Percentiles rank a stretch among this genome's conserved stretches.
Conservation (phyloP, 73 alveolate genomes). For the Halteria grandinella region DNA sequence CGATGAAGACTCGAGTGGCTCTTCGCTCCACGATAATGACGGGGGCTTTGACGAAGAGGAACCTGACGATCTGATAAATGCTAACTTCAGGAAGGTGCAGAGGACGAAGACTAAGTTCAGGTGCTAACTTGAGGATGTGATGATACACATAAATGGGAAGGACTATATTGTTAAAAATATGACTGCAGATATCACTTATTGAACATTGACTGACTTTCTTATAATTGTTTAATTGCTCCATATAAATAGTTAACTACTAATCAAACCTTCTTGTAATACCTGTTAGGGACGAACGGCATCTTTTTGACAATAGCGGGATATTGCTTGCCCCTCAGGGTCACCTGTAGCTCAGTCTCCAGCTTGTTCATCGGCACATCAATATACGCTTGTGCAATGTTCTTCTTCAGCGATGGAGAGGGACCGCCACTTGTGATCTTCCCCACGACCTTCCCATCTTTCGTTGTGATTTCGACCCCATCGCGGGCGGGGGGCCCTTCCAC, state of each 20-base stretch:
- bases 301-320: conserved; percentile 48
- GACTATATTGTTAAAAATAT: conserved; percentile 76
- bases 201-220: not conserved
- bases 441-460: conserved; percentile 63
- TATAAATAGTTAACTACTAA: no score
- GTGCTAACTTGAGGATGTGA: conserved; percentile 73
- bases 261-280: conserved; percentile 67
- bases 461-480: conserved; percentile 70
- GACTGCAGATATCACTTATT: conserved; percentile 69
- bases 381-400: conserved; percentile 72
- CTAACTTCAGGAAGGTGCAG: conserved; percentile 82
- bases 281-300: conserved; percentile 84
- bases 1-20: conserved; percentile 48
- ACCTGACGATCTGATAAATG: conserved; percentile 68
- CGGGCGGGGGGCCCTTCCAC: conserved; percentile 82
- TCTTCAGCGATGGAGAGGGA: conserved; percentile 70
- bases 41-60: no score
- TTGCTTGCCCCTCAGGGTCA: conserved; percentile 38
- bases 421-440: conserved; percentile 83
- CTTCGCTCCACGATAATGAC: no score
- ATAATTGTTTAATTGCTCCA: no score
- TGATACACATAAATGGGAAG: conserved; percentile 70
- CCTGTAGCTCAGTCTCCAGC: conserved; percentile 48
- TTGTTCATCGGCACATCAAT: conserved; percentile 56
- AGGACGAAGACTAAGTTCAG: conserved; percentile 83